Conservation (phyloP, 1,284 basidiomycete species). For the Apiotrichum sp. region DNA sequence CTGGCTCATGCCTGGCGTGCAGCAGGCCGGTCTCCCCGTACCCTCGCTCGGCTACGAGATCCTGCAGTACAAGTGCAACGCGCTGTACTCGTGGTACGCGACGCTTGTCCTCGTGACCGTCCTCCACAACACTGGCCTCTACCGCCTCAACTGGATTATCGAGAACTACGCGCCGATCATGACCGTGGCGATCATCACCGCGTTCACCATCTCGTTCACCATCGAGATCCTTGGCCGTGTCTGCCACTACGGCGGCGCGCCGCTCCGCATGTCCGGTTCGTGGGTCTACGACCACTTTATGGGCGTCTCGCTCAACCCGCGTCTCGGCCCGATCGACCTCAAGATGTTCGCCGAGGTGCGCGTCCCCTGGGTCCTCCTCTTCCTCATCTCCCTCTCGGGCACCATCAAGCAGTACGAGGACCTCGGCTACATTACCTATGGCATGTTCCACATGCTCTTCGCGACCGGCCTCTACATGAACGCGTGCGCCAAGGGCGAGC, state of each 20-base stretch:
- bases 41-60: slow-evolving; percentile 87
- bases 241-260: slow-evolving; percentile 59
- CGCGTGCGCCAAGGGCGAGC: slow-evolving; percentile 88
- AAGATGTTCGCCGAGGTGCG: slow-evolving; percentile 99
- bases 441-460: slow-evolving; percentile 94
- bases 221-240: slow-evolving; percentile 71
- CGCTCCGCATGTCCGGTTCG: slow-evolving; percentile 88
- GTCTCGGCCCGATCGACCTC: slow-evolving; percentile 86
- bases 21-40: slow-evolving; percentile 77
- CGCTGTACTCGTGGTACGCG: slow-evolving; percentile 76
- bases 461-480: slow-evolving; percentile 96
- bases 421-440: slow-evolving; percentile 90
- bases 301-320: slow-evolving; percentile 91
- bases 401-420: slow-evolving; percentile 92
- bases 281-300: slow-evolving; percentile 94
- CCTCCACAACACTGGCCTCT: slow-evolving; percentile 75
- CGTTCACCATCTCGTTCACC: slow-evolving; percentile 71
- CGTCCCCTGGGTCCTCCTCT: slow-evolving; percentile 94
- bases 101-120: slow-evolving; percentile 70
- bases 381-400: slow-evolving; percentile 86
- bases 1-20: slow-evolving; percentile 81
- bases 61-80: slow-evolving; percentile 95
- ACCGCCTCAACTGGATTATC: slow-evolving; percentile 90
- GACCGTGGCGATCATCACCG: slow-evolving; percentile 90
- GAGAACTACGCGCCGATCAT: slow-evolving; percentile 96